phyloP scores from a whole-genome alignment of 2,329 filamentous ascomycete species.

The Diatrype stigma region DNA sequence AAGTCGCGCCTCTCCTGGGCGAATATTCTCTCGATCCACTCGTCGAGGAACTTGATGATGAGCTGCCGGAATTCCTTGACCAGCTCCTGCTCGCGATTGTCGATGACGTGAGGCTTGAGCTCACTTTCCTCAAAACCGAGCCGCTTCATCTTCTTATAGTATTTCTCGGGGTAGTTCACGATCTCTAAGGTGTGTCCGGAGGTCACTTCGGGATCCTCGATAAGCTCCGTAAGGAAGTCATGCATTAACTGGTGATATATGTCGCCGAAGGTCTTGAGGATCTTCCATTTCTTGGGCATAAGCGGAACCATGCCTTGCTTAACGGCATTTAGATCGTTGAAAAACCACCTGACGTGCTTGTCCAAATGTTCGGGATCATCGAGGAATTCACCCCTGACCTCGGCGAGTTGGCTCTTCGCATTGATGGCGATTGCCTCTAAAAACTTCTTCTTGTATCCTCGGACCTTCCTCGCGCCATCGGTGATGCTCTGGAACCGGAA shows the following conservation, averaged over 20 bases:
- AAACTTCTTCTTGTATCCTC: slow-evolving; percentile 97
- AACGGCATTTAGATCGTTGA: slow-evolving; percentile 94
- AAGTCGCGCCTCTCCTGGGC: slow-evolving; percentile 78
- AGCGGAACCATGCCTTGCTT: slow-evolving; percentile 86
- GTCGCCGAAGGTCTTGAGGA: slow-evolving; percentile 81
- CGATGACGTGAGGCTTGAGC: slow-evolving; percentile 81
- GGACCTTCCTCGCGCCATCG: slow-evolving; percentile 82
- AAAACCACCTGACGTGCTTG: slow-evolving; percentile 91
- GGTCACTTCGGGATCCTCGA: slow-evolving; percentile 80
- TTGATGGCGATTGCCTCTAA: slow-evolving; percentile 71
- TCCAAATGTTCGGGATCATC: slow-evolving; percentile 79
- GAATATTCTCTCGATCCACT: slow-evolving; percentile 96
- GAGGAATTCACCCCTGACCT: slow-evolving; percentile 69
- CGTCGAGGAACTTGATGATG: slow-evolving; percentile 91
- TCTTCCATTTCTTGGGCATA: slow-evolving; percentile 96
- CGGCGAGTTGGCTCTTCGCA: slow-evolving; percentile 69
- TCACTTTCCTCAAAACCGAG: slow-evolving; percentile 74
- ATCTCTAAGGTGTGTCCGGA: slow-evolving; percentile 87
- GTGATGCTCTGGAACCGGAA: slow-evolving; percentile 93
- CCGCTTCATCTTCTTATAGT: slow-evolving; percentile 93
- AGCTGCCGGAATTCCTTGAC: slow-evolving; percentile 91
- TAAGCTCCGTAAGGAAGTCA: slow-evolving; percentile 77
- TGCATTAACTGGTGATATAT: slow-evolving; percentile 96
- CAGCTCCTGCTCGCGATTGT: slow-evolving; percentile 83
- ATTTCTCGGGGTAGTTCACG: slow-evolving; percentile 91